These are phyloP conservation scores for Nigrospora osmanthi DNA, from an alignment of 2,329 filamentous ascomycete genomes.

Conservation along the genomic window DNA sequence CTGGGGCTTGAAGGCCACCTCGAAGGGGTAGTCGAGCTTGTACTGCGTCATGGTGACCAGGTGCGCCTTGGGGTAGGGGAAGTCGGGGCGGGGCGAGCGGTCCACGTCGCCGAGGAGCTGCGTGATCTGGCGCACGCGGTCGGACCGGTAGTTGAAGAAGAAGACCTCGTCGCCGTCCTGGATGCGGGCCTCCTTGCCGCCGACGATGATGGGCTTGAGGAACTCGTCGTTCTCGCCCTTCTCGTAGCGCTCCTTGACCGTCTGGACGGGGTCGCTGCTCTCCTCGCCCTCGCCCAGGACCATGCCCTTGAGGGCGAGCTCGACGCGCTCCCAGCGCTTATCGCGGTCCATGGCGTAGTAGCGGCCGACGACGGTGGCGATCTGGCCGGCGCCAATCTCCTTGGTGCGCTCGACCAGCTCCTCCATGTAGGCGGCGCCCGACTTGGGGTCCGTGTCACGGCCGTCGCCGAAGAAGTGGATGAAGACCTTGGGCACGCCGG, in stretches of 20 bases:
- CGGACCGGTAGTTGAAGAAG: conserved; percentile 99
- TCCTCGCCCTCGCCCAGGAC: conserved; percentile 81
- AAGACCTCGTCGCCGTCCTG: conserved; percentile 91
- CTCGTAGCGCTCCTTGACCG: conserved; percentile 81
- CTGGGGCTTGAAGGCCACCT: conserved; percentile 87
- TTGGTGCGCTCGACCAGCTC: conserved; percentile 72
- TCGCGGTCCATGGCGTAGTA: conserved; percentile 99
- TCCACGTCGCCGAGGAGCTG: conserved; percentile 90
- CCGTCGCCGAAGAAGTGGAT: conserved; percentile 99
- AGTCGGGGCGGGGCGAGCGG: conserved; percentile 82
- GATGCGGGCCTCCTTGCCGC: conserved; percentile 77
- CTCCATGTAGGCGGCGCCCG: conserved; percentile 79
- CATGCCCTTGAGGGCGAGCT: conserved; percentile 82
- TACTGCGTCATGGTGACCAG: conserved; percentile 98
- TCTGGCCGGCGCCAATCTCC: conserved; percentile 78
- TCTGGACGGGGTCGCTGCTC: conserved; percentile 74
- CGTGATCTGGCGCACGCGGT: conserved; percentile 92
- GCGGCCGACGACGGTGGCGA: conserved; percentile 87
- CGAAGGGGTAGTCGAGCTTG: conserved; percentile 90
- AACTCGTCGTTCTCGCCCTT: conserved; percentile 93
- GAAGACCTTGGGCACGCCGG: conserved; percentile 81
- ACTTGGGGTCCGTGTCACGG: conserved; percentile 96
- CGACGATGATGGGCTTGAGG: conserved; percentile 93
- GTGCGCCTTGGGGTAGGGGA: conserved; percentile 86
- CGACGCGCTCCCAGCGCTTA: conserved; percentile 95